Base-by-base conservation (phyloP, 495 filamentous ascomycete genomes). In the Penicillium malachiteum region DNA sequence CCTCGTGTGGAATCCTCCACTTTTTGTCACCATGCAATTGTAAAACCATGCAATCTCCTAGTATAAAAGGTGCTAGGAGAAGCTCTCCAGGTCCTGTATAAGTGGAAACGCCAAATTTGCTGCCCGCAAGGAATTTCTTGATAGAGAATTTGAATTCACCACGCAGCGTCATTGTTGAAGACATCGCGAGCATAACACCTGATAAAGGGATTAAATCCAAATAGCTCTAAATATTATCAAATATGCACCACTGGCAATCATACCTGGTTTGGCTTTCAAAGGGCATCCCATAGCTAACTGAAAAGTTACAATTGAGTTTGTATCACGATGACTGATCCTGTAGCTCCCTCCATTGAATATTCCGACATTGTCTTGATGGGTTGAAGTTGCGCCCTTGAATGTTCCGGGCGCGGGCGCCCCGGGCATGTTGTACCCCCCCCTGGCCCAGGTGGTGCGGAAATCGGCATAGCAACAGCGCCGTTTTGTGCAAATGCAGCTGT, bases 311-410 rank as follows among this genome's bases (percentile, higher is more conserved):
- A 97, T 82, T 0, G 90, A 90, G 66, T 98, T 98, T 40, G 82
- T 85, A 64, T 97, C 92, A 7, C 94, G 81, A 64, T 98, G 94
- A 60, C 90, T 94, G 70, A 98, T 90, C 17, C 95, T 78, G 66
- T 93, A 98, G 58, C 85, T 91, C 8, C 94, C 94, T 10, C 94
- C 94, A 73, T 97, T 97, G 79, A 98, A 97, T 0, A 88, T 96
- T 3, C 94, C 94, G 11, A 92, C 78, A 50, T 94, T 90, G 69
- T 97, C 94, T 31, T 84, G 73, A 1, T 80, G 80, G 3, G 86
- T 79, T 11, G 65, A 55, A 1, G 57, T 65, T 0, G 82, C 84
- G 37, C 89, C 88, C 3, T 72, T 57, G 52, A 91, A 89, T 30
- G 87, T 78, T 1, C 67, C 74, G 34, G 74, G 40, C 1, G 80